Evolutionary conservation across 495 filamentous ascomycete genomes (phyloP), one percentile per base, ranked within the genome.

Genomic region (Terfezia boudieri): DNA sequence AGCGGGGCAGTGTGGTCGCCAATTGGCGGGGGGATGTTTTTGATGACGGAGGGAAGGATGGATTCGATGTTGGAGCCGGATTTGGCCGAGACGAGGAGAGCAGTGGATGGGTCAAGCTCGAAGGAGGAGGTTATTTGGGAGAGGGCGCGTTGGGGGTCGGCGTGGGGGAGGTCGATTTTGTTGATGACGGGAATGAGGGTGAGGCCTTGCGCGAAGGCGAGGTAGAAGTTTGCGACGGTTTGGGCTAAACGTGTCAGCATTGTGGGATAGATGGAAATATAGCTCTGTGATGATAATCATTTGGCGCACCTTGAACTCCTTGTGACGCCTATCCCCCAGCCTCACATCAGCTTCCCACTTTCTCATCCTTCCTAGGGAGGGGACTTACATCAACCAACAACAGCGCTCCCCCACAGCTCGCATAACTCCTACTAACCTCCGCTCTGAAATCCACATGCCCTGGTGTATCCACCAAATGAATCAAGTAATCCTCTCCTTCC

Each of bases 371-470:
- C 88, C 66, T 95, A 87, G 26, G 26, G 26, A 32, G 26, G 26
- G 26, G 26, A 59, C 81, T 84, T 0, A 86, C 89, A 73, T 98
- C 90, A 0, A 98, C 90, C 6, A 98, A 72, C 26, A 98, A 72
- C 50, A 98, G 65, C 8, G 92, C 90, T 56, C 92, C 92, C 55
- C 89, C 90, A 66, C 92, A 96, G 57, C 81, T 86, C 32, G 90
- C 87, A 69, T 96, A 98, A 57, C 84, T 92, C 50, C 92, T 76
- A 37, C 84, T 86, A 6, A 98, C 90, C 63, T 98, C 90, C 37
- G 90, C 88, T 37, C 90, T 77, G 67, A 98, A 98, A 68, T 98
- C 90, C 46, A 98, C 90, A 71, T 98, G 90, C 9, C 90, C 90
- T 10, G 90, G 90, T 0, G 90, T 98, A 69, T 98, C 90, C 51